Base-by-base conservation (phyloP, 495 filamentous ascomycete species). In the Sordaria brevicollis region DNA sequence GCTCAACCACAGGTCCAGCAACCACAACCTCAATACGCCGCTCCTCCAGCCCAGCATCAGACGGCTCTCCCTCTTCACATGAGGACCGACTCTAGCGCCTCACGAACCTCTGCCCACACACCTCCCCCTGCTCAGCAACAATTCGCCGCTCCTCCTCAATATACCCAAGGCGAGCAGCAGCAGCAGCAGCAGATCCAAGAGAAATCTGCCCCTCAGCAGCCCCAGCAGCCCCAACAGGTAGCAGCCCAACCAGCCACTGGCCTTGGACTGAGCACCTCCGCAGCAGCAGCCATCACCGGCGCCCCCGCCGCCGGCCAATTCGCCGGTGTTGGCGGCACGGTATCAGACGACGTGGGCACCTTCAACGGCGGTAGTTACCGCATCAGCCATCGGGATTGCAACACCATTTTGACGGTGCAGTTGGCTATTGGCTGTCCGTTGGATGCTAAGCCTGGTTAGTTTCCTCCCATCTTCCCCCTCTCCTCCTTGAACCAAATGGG, bases 281-380 rank as follows among this genome's bases (percentile, higher is more conserved):
- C 75, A 21, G 31, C 76, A 11, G 65, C 73, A 21, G 79, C 77
- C 70, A 67, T 77, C n/a, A 72, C 75, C 9, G 79, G 78, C 35
- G 78, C 79, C 0, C 79, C 79, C 3, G 35, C 74, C 0, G 70
- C 77, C 5, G 76, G 75, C 11, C 83, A 90, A 34, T 92, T 93
- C 69, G 71, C 80, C 4, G 91, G 92, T 39, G 88, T 86, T 0
- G 76, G 71, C 2, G 84, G 89, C 4, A 68, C 69, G 9, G 85
- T 85, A 1, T 81, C 88, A 35, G 95, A 98, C 78, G 92, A 95
- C 67, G 84, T 94, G 13, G 95, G 95, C 3, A 96, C 91, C 0
- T 98, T 99, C 84, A 97, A 98, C 81, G 95, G 95, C 11, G 95
- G 95, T 9, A 93, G 89, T 72, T 99, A 94, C 76, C 84, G 96